Conservation (phyloP, 2,329 filamentous ascomycete genomes). For the Penicillium glabrum region DNA sequence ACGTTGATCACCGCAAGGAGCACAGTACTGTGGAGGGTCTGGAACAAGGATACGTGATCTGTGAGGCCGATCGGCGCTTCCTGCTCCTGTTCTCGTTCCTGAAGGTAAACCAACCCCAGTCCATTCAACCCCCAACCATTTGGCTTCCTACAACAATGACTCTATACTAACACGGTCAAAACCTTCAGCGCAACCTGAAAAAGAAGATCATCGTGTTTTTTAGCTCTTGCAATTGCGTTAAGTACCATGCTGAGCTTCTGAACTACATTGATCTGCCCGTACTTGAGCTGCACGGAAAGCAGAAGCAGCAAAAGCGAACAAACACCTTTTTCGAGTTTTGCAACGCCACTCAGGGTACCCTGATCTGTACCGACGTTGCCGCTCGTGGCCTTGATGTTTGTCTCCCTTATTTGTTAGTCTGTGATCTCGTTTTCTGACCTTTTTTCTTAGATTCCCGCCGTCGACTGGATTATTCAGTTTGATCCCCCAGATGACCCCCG, state of each 20-base stretch:
- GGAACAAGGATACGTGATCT: conserved; percentile 94
- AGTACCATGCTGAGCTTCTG: conserved; percentile 91
- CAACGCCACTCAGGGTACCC: conserved; percentile 77
- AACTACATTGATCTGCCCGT: conserved; percentile 97
- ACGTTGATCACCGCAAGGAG: conserved; percentile 87
- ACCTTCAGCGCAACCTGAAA: conserved; percentile 67
- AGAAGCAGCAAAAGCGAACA: conserved; percentile 98
- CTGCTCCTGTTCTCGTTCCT: conserved; percentile 91
- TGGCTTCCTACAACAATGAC: no score
- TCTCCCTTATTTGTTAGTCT: conserved; percentile 6
- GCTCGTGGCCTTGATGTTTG: conserved; percentile 84
- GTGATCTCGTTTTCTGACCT: not conserved
- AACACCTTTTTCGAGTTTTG: conserved; percentile 98
- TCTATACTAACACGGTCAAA: no score
- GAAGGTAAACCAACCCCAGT: conserved; percentile 45
- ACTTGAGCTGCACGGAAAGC: conserved; percentile 85
- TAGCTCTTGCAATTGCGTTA: conserved; percentile 80
- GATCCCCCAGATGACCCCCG: conserved; percentile 89
- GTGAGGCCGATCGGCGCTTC: conserved; percentile 92
- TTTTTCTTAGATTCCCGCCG: conserved; percentile 70
- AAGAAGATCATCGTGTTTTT: conserved; percentile 99
- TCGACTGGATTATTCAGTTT: conserved; percentile 96
- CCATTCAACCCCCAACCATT: no score
- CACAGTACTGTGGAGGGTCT: conserved; percentile 90
- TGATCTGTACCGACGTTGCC: conserved; percentile 96